Percentiles rank a stretch among this genome's conserved stretches.
phyloP scores from a whole-genome alignment of 257 asterid species.

The Fraxinus anomala region DNA sequence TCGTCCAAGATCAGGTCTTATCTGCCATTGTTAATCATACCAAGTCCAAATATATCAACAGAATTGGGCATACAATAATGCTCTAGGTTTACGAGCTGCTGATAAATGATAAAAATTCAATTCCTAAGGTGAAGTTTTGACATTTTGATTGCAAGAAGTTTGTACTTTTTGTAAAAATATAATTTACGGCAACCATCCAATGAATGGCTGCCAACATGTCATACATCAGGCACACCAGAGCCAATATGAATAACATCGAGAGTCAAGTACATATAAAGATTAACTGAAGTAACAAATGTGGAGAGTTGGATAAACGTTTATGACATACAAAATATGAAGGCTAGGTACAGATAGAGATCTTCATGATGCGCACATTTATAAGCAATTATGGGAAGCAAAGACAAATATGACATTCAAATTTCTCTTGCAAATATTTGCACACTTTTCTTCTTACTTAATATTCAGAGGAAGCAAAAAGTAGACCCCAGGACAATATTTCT shows the following conservation, averaged over 20 bases:
- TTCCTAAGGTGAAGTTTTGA: not conserved
- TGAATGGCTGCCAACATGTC: not conserved
- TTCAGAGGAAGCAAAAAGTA: not conserved
- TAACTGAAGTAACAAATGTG: not conserved
- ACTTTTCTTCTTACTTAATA: not conserved
- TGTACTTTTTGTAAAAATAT: not conserved
- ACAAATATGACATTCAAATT: not conserved
- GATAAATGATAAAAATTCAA: not conserved
- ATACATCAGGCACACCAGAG: not conserved
- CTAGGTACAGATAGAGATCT: not conserved
- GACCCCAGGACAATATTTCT: not conserved
- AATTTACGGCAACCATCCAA: not conserved
- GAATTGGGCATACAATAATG: not conserved
- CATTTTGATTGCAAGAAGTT: not conserved
- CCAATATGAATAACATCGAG: not conserved
- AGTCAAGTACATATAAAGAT: not conserved
- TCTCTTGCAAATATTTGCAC: not conserved
- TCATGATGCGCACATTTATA: not conserved
- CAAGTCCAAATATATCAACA: not conserved
- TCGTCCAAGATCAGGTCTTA: slow-evolving; percentile 83
- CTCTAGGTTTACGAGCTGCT: not conserved
- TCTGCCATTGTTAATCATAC: slow-evolving; percentile 42
- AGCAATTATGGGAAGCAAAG: not conserved
- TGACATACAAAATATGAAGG: not conserved
- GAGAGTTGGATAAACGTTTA: not conserved